Conservation (phyloP, 768 basidiomycete genomes). For the Mycena leptocephala region DNA sequence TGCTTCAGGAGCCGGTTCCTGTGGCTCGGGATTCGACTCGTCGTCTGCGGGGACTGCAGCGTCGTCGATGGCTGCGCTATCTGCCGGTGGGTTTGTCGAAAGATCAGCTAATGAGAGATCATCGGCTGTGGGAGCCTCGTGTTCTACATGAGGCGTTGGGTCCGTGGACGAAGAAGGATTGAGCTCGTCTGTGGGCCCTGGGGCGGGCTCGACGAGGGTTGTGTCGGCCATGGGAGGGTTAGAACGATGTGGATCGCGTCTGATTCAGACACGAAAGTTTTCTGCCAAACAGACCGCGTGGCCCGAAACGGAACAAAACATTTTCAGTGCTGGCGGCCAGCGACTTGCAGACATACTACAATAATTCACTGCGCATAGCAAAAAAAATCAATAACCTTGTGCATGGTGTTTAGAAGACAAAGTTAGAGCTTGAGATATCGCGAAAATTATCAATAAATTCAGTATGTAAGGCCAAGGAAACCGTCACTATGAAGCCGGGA, state of each 20-base stretch:
- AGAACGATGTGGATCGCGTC: conserved; percentile 5
- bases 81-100: conserved; percentile 31
- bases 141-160: conserved; percentile 48
- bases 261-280: neutral
- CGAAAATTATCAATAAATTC: neutral
- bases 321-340: neutral
- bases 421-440: conserved; percentile 10
- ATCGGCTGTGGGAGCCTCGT: conserved; percentile 45
- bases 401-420: neutral
- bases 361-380: neutral
- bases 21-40: conserved; percentile 15
- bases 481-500: conserved; percentile 13
- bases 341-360: neutral
- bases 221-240: conserved; percentile 31
- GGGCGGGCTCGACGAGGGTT: conserved; percentile 29
- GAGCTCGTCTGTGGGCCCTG: conserved; percentile 33
- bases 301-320: neutral
- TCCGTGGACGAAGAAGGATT: conserved; percentile 17
- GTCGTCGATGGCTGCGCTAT: conserved; percentile 21
- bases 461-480: conserved; percentile 20
- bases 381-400: neutral
- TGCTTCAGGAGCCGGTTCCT: conserved; percentile 38
- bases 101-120: conserved; percentile 38
- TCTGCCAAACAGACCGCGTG: neutral
- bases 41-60: neutral